Evolutionary conservation across 176 grass and related monocot species (phyloP).

Genomic region (Typha latifolia): DNA sequence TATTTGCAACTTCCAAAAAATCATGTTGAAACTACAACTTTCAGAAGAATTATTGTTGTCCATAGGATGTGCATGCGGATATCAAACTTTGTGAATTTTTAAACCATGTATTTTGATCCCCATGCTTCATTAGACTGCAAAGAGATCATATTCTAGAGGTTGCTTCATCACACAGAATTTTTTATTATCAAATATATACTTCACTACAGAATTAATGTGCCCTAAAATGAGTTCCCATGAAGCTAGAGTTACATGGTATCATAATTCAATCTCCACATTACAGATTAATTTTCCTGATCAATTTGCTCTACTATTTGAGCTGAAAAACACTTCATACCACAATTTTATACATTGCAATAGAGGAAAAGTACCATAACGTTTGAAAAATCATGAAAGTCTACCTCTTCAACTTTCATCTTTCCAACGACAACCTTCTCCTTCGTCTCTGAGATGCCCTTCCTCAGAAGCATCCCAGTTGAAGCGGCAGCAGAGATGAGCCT

Average conservation of each 20-base stretch:
- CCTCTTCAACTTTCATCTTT: conserved; percentile 99
- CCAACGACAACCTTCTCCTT: conserved; percentile 93
- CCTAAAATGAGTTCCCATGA: too few species aligned
- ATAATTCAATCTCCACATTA: background rate
- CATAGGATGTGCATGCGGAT: too few species aligned
- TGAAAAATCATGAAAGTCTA: conserved; percentile 1
- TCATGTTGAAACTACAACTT: too few species aligned
- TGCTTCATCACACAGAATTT: too few species aligned
- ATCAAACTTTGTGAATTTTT: too few species aligned
- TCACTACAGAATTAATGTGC: background rate
- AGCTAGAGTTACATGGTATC: background rate
- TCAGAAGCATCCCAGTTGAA: conserved; percentile 68
- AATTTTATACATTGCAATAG: background rate
- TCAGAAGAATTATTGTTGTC: too few species aligned
- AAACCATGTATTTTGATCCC: too few species aligned
- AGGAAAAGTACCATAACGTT: background rate
- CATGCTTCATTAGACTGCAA: too few species aligned
- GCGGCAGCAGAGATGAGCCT: conserved; percentile 71
- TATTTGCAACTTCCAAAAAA: too few species aligned
- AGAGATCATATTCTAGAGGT: too few species aligned
- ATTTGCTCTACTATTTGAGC: background rate
- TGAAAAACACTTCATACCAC: background rate
- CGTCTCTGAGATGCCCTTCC: conserved; percentile 80
- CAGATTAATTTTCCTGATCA: background rate
- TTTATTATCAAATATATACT: background rate